phyloP scores from a whole-genome alignment of 148 eudicot genomes.

The Fallopia convolvulus region DNA sequence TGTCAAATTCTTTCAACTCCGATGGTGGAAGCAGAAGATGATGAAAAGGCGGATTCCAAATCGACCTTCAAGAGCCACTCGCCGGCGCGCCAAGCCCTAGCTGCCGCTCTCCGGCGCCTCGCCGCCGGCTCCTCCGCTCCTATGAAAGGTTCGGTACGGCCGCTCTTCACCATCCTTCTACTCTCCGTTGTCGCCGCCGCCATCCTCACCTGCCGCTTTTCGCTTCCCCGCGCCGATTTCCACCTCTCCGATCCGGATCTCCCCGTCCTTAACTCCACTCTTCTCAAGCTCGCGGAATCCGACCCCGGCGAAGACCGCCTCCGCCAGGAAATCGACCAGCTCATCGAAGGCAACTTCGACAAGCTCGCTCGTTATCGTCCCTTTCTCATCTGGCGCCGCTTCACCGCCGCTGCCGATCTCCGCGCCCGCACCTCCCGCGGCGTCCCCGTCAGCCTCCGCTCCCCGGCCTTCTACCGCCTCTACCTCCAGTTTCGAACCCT shows the following conservation, averaged over 20 bases:
- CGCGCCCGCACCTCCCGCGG: slow-evolving; percentile 19
- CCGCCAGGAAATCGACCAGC: slow-evolving; percentile 40
- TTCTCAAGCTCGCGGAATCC: slow-evolving; percentile 46
- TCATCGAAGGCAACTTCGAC: slow-evolving; percentile 42
- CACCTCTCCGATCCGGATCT: slow-evolving; percentile 13
- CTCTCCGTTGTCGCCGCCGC: slow-evolving; percentile 40
- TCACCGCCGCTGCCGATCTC: slow-evolving; percentile 17
- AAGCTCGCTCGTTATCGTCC: slow-evolving; percentile 27
- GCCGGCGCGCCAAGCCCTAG: slow-evolving; percentile 20
- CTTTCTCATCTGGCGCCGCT: slow-evolving; percentile 39
- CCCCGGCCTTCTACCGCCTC: slow-evolving; percentile 32
- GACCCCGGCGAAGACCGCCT: slow-evolving; percentile 37
- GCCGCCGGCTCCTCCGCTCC: slow-evolving; percentile 18
- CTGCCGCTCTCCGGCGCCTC: slow-evolving; percentile 13
- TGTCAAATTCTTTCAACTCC: background rate
- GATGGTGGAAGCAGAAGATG: slow-evolving; percentile 19
- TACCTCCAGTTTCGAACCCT: slow-evolving; percentile 32
- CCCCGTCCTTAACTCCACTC: slow-evolving; percentile 41
- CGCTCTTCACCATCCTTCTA: slow-evolving; percentile 31
- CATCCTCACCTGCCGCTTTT: slow-evolving; percentile 35
- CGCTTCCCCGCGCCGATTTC: background rate
- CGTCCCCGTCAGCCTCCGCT: slow-evolving; percentile 28
- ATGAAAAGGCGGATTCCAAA: slow-evolving; percentile 22
- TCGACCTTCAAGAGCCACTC: slow-evolving; percentile 22
- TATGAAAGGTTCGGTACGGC: slow-evolving; percentile 53